phyloP scores from a whole-genome alignment of 371 early-diverging fungal species.

The Lichtheimia ramosa region DNA sequence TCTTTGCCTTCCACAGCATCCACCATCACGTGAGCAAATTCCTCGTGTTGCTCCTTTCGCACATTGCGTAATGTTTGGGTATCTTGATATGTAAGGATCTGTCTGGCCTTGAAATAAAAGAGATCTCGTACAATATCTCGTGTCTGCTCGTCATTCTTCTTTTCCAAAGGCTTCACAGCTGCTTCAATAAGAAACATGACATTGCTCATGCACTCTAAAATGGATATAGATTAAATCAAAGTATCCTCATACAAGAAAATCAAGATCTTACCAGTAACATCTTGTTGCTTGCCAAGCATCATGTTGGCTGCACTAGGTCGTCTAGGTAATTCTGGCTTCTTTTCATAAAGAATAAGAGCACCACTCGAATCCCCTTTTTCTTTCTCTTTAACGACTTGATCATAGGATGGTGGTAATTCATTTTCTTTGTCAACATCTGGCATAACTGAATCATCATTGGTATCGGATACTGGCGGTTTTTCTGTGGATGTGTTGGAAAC shows the following conservation, averaged over 20 bases:
- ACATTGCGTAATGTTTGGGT: slow-evolving; percentile 30
- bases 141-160: slow-evolving; percentile 33
- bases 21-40: slow-evolving; percentile 66
- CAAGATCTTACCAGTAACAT: slow-evolving; percentile 48
- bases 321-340: background rate
- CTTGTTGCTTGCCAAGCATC: slow-evolving; percentile 70
- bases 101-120: slow-evolving; percentile 67
- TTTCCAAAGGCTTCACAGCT: slow-evolving; percentile 40
- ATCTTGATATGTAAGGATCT: slow-evolving; percentile 57
- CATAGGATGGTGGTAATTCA: slow-evolving; percentile 14
- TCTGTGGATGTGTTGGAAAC: no score
- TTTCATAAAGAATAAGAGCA: slow-evolving; percentile 4
- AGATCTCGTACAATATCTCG: slow-evolving; percentile 49
- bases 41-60: slow-evolving; percentile 55
- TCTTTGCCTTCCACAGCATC: slow-evolving; percentile 57
- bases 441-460: background rate
- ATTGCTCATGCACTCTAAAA: slow-evolving; percentile 71
- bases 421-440: background rate
- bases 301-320: slow-evolving; percentile 33
- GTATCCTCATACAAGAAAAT: background rate
- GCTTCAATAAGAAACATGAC: slow-evolving; percentile 65
- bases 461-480: no score
- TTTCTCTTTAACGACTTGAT: slow-evolving; percentile 7
- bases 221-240: background rate
- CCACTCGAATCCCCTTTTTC: no score